Evolutionary conservation across 2,329 filamentous ascomycete species (phyloP).

Genomic region (Teratosphaeria nubilosa): DNA sequence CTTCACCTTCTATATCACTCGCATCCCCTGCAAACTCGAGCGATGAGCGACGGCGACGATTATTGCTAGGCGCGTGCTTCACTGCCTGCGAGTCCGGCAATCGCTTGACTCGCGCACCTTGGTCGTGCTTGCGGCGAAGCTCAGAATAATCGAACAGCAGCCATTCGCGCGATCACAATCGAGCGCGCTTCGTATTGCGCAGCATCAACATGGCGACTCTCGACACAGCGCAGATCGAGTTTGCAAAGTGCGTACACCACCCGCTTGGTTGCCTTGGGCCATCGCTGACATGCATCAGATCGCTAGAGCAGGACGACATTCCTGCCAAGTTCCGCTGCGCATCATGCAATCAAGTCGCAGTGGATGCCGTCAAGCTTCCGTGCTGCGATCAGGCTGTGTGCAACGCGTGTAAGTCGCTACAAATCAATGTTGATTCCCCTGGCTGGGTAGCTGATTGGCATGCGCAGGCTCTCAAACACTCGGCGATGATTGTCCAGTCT

Average conservation of each 20-base stretch:
- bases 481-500: conserved; percentile 76
- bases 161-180: not conserved
- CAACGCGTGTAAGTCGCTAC: conserved; percentile 60
- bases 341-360: conserved; percentile 79
- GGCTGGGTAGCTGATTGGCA: conserved; percentile 7
- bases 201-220: conserved; percentile 5
- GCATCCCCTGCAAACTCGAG: not conserved
- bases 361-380: conserved; percentile 82
- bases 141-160: not conserved
- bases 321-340: conserved; percentile 95
- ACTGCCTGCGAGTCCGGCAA: not conserved
- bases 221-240: conserved; percentile 13
- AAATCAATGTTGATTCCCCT: not conserved
- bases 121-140: not conserved
- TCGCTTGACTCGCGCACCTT: not conserved
- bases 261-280: not conserved
- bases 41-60: not conserved
- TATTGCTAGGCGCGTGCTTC: not conserved
- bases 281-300: conserved; percentile 40
- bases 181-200: not conserved
- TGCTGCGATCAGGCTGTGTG: conserved; percentile 96
- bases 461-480: conserved; percentile 8
- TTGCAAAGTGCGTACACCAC: conserved; percentile 16
- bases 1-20: not conserved
- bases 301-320: conserved; percentile 67